Percentiles rank a stretch among this genome's conserved stretches.
Conservation (phyloP, 768 basidiomycete genomes). For the Trametes maxima region DNA sequence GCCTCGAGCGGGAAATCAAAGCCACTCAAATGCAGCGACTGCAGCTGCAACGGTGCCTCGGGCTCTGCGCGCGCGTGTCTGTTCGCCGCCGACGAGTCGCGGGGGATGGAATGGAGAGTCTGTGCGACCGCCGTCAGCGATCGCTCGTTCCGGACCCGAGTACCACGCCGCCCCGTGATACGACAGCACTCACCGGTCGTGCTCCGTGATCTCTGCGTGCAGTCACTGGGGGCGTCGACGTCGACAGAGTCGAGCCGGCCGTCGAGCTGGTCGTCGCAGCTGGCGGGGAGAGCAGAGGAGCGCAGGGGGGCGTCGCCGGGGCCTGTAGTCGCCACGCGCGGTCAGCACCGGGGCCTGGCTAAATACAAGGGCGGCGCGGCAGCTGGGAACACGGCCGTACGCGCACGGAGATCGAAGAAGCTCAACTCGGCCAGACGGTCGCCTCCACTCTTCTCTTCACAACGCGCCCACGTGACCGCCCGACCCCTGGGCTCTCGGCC, state of each 20-base stretch:
- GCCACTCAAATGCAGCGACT: conserved; percentile 22
- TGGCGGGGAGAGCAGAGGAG: conserved; percentile 1
- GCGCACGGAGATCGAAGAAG: conserved; percentile 17
- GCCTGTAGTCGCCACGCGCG: conserved; percentile 15
- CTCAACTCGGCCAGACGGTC: conserved; percentile 9
- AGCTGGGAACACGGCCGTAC: conserved; percentile 6
- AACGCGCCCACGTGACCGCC: conserved; percentile 25
- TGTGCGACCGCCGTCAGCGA: background rate
- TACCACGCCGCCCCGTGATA: background rate
- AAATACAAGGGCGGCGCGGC: conserved; percentile 11
- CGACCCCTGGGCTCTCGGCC: conserved; percentile 2
- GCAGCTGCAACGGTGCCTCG: conserved; percentile 8
- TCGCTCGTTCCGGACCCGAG: conserved; percentile 4
- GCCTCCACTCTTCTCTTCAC: conserved; percentile 10
- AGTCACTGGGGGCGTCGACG: background rate
- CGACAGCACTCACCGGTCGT: background rate
- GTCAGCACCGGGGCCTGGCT: conserved; percentile 16
- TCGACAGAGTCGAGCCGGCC: background rate
- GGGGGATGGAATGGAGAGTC: conserved; percentile 9
- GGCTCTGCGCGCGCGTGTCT: background rate
- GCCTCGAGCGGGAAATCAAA: conserved; percentile 21
- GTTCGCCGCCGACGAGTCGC: background rate
- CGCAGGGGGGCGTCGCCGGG: conserved; percentile 1
- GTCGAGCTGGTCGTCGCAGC: background rate
- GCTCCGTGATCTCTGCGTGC: background rate